Percentiles rank a stretch among this genome's conserved stretches.
Evolutionary conservation across 2,329 filamentous ascomycete species (phyloP).

Genomic region (Penicillium sumatraense): DNA sequence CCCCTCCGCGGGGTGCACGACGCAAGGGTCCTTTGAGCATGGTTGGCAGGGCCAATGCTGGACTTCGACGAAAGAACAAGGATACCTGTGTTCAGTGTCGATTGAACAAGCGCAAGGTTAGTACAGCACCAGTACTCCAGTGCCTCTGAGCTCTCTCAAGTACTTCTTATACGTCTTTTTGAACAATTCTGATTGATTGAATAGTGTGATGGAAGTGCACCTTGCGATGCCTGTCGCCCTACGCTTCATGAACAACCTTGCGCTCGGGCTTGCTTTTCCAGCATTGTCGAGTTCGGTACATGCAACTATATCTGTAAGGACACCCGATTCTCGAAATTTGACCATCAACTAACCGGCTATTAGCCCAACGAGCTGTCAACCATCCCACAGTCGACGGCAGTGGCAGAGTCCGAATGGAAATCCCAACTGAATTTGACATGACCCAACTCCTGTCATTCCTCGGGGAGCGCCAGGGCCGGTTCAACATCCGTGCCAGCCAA

Average conservation of each 20-base stretch:
- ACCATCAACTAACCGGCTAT: constrained; percentile 22
- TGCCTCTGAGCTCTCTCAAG: too few relatives aligned
- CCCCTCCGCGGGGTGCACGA: constrained; percentile 48
- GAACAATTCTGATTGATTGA: constrained; percentile 14
- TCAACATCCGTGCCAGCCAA: constrained; percentile 50
- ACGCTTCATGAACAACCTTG: constrained; percentile 50
- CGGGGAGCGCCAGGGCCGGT: constrained; percentile 43
- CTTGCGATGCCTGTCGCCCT: constrained; percentile 48
- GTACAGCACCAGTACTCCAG: too few relatives aligned
- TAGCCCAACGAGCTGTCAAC: constrained; percentile 50
- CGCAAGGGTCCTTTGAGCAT: constrained; percentile 47
- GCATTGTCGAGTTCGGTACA: constrained; percentile 49
- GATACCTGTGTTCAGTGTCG: constrained; percentile 51
- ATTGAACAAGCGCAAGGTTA: constrained; percentile 50
- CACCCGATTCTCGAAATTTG: background rate
- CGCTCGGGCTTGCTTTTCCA: constrained; percentile 49
- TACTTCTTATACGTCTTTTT: background rate
- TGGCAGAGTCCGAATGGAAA: constrained; percentile 44
- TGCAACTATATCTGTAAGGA: constrained; percentile 52
- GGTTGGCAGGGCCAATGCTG: constrained; percentile 46
- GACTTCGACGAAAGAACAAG: constrained; percentile 48
- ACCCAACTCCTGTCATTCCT: constrained; percentile 43
- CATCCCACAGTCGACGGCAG: constrained; percentile 43
- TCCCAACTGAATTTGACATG: constrained; percentile 46
- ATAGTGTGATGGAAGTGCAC: constrained; percentile 48